Evolutionary conservation across 2,329 filamentous ascomycete species (phyloP), one percentile per base, ranked within the genome.

Genomic region (Stromatinia cepivora): DNA sequence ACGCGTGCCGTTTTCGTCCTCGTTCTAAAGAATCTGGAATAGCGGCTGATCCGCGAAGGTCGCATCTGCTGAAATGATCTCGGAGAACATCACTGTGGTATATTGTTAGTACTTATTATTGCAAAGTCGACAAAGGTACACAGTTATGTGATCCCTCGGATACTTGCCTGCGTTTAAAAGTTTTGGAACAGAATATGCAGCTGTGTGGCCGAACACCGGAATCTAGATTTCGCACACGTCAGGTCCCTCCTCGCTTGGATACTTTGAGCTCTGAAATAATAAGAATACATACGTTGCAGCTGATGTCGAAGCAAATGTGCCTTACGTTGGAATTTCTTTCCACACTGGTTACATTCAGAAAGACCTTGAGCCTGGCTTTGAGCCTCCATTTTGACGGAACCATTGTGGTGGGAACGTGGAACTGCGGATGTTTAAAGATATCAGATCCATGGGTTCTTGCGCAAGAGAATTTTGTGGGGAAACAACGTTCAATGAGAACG

Each of bases 151-250:
- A 39, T 22, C 15, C 31, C 53, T 50, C n/a, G 67, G 31, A n/a
- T 39, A 58, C 71, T 48, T 72, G 74, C 77, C 76, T 78, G 70
- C 77, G 76, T 66, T 78, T 78, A 73, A 78, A 78, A 10, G 75
- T 77, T 69, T 78, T 78, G 67, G 74, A 73, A 72, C 77, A 78
- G 68, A 78, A 78, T 73, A 75, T 75, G 72, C 77, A 78, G 61
- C 73, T 75, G 70, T 76, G 77, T 39, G 77, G 76, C 31, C 76
- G 70, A 54, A 75, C 73, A 42, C 75, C 75, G 48, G 76, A 76
- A 74, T 78, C 77, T 78, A 62, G 28, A 62, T 50, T 62, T 34
- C 53, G 68, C 50, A 39, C 70, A 73, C 68, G 69, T 73, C 63
- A 67, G 39, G 25, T 53, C 28, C 20, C 39, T 58, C 53, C 52